Conservation (phyloP, 306 rosid species). For the Dalbergia cochinchinensis region DNA sequence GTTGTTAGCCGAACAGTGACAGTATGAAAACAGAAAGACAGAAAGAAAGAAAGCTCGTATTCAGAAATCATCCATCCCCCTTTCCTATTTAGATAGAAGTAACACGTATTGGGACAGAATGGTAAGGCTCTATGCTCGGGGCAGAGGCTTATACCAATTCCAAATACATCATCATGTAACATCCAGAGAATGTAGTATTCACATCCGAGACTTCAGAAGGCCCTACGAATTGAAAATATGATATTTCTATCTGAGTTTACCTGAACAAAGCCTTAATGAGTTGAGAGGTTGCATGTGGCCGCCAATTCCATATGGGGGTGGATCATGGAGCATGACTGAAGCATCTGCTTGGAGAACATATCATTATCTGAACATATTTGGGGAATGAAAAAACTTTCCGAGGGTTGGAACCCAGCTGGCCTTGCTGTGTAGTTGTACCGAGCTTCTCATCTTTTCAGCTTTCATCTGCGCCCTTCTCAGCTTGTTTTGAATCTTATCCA, state of each 20-base stretch:
- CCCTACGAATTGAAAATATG: conserved; percentile 27
- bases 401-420: conserved; percentile 45
- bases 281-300: neutral
- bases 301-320: neutral
- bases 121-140: neutral
- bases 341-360: conserved; percentile 51
- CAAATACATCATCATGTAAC: conserved; percentile 12
- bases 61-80: neutral
- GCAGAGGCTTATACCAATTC: neutral
- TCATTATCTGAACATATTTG: conserved; percentile 34
- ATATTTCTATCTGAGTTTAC: neutral
- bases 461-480: conserved; percentile 75
- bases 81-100: neutral
- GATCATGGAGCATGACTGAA: conserved; percentile 45
- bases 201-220: conserved; percentile 4
- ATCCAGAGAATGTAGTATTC: neutral
- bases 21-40: neutral
- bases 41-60: neutral
- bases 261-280: conserved; percentile 17
- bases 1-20: neutral
- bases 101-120: neutral
- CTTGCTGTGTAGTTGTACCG: conserved; percentile 32
- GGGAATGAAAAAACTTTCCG: conserved; percentile 37
- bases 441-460: conserved; percentile 80
- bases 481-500: conserved; percentile 82